Evolutionary conservation across 768 basidiomycete species (phyloP), one percentile per base, ranked within the genome.

Genomic region (Termitomyces sp.): DNA sequence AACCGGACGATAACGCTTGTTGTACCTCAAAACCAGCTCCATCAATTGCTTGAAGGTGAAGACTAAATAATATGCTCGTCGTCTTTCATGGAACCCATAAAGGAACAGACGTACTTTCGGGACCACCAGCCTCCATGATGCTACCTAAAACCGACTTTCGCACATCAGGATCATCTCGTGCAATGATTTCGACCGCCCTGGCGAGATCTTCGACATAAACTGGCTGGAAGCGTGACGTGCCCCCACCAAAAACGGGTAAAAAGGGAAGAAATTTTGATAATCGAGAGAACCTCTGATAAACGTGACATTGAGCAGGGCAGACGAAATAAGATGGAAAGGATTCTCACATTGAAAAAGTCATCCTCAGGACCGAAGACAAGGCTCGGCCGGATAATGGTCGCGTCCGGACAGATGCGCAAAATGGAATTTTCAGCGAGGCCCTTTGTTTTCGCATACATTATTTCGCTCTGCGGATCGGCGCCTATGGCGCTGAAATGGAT

Each of bases 341-440:
- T 23, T 59, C 83, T 53, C 53, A 89, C 89, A 57, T 80, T 82
- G 68, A 91, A 91, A 71, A 91, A 87, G 17, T 82, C 80, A 62
- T 90, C 89, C 6, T 85, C 87, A 0, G 85, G 87, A 3, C 89
- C 90, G 68, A 90, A 91, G 2, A 91, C 78, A 29, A 91, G 71
- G 58, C 86, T 88, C 5, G 89, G 89, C 29, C 88, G 75, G 58
- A 91, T 73, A 46, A 92, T 77, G 1, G 85, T 88, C 8, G 84
- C 80, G 37, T 77, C 71, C 21, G 74, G 74, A 58, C 78, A 76
- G 7, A 73, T 67, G 1, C 68, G 61, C n/a, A 83, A 64, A 37
- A 85, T 77, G 1, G 81, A 77, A 47, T 71, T 63, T 68, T 91
- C 89, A 7, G 80, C 87, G 14, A 85, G 69, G 1, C 78, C 85